Evolutionary conservation across 2,329 filamentous ascomycete species (phyloP).

Genomic region (Zymoseptoria pseudotritici): DNA sequence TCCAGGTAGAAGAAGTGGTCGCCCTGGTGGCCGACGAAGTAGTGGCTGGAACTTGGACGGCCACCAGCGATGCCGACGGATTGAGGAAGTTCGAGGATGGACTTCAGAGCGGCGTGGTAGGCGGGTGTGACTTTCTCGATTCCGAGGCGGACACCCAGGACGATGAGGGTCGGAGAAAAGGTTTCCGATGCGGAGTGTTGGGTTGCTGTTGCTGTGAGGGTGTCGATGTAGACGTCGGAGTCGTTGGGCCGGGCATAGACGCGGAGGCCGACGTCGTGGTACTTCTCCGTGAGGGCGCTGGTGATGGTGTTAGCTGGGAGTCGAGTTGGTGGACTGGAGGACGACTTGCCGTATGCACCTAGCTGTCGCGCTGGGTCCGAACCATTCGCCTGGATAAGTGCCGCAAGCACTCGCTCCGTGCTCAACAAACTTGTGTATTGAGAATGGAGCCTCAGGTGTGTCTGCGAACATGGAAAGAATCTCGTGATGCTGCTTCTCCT

Average conservation of each 20-base stretch:
- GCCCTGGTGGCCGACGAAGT: slow-evolving; percentile 66
- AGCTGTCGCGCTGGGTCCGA: slow-evolving; percentile 93
- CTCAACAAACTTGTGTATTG: slow-evolving; percentile 87
- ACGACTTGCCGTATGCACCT: slow-evolving; percentile 77
- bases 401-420: slow-evolving; percentile 82
- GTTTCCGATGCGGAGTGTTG: slow-evolving; percentile 51
- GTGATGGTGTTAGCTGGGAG: slow-evolving; percentile 7
- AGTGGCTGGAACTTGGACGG: slow-evolving; percentile 81
- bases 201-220: slow-evolving; percentile 65
- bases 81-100: slow-evolving; percentile 76
- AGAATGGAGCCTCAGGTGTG: slow-evolving; percentile 77
- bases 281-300: slow-evolving; percentile 66
- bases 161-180: slow-evolving; percentile 78
- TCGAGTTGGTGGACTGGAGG: background rate
- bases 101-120: slow-evolving; percentile 89
- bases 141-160: slow-evolving; percentile 81
- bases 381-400: slow-evolving; percentile 96
- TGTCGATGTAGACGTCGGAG: slow-evolving; percentile 87
- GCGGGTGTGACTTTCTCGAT: slow-evolving; percentile 92
- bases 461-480: slow-evolving; percentile 82
- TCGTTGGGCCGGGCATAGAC: slow-evolving; percentile 89
- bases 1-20: slow-evolving; percentile 89
- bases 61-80: slow-evolving; percentile 95
- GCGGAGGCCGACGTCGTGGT: slow-evolving; percentile 55
- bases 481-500: slow-evolving; percentile 53